Conservation (phyloP, 1,139 yeast genomes). For the Candida sp. region DNA sequence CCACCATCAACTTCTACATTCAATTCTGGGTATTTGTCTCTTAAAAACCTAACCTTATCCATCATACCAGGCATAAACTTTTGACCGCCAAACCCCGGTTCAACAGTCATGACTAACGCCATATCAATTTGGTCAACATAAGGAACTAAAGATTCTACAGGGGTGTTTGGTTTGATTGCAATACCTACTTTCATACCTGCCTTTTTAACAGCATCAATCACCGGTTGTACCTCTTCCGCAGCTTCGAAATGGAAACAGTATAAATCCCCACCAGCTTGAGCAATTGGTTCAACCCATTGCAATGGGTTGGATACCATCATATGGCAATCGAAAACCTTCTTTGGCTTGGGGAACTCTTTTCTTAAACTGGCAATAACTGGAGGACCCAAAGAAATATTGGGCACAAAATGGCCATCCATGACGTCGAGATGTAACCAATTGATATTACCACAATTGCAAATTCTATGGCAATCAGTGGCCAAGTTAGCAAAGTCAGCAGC, state of each 20-base stretch:
- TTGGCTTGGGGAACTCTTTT: constrained; percentile 62
- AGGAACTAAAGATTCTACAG: constrained; percentile 79
- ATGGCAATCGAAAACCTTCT: constrained; percentile 92
- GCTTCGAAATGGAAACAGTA: constrained; percentile 97
- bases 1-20: constrained; percentile 99
- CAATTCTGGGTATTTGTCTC: constrained; percentile 70
- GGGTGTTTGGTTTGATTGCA: constrained; percentile 93
- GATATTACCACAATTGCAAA: constrained; percentile 67
- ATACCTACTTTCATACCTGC: constrained; percentile 94
- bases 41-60: constrained; percentile 83
- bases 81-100: constrained; percentile 99
- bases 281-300: constrained; percentile 92
- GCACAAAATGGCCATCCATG: constrained; percentile 99
- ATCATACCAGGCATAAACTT: constrained; percentile 94
- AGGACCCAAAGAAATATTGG: constrained; percentile 92
- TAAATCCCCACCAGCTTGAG: constrained; percentile 93
- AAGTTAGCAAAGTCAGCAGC: constrained; percentile 93
- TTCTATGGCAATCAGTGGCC: constrained; percentile 82
- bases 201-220: constrained; percentile 71
- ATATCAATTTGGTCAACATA: constrained; percentile 79
- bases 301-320: constrained; percentile 98
- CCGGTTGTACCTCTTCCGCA: constrained; percentile 70
- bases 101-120: constrained; percentile 97
- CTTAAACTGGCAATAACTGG: constrained; percentile 84
- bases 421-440: constrained; percentile 98